Evolutionary conservation across 108 stramenopile species (phyloP).

Genomic region (Cyclotella atomus): DNA sequence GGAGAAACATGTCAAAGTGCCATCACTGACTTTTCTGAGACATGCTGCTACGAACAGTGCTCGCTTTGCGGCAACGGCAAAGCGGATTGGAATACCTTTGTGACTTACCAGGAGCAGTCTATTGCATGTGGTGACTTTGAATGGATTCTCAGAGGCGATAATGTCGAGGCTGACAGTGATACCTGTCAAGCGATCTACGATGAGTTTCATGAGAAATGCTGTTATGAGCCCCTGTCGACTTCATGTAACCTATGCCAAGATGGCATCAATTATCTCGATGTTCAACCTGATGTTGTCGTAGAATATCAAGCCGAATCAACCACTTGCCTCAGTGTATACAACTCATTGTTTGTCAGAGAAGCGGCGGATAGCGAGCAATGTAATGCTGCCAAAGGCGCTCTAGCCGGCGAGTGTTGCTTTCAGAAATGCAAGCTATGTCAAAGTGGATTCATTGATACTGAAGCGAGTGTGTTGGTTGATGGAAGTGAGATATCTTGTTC

Average conservation of each 20-base stretch:
- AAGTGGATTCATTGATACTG: constrained; percentile 39
- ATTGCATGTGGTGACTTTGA: constrained; percentile 54
- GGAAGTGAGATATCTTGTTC: constrained; percentile 32
- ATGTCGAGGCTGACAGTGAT: constrained; percentile 42
- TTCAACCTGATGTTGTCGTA: constrained; percentile 23
- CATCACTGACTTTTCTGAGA: constrained; percentile 29
- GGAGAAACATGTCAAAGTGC: constrained; percentile 35
- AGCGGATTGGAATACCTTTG: constrained; percentile 51
- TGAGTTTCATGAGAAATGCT: constrained; percentile 42
- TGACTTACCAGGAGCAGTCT: constrained; percentile 33
- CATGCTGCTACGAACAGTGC: constrained; percentile 46
- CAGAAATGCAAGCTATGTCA: constrained; percentile 47
- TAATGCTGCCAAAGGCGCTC: constrained; percentile 33
- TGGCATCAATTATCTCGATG: constrained; percentile 41
- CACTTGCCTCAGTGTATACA: constrained; percentile 40
- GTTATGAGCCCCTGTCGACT: constrained; percentile 37
- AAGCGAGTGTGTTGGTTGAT: constrained; percentile 32
- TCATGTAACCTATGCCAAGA: constrained; percentile 50
- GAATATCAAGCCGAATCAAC: constrained; percentile 27
- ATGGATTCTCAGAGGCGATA: constrained; percentile 41
- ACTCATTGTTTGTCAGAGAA: constrained; percentile 47
- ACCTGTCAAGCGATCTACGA: constrained; percentile 41
- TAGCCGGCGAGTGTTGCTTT: constrained; percentile 40
- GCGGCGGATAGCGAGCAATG: constrained; percentile 43
- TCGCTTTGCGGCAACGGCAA: constrained; percentile 47